Conservation (phyloP, 75 land plant genomes). For the Sequoiadendron giganteum region DNA sequence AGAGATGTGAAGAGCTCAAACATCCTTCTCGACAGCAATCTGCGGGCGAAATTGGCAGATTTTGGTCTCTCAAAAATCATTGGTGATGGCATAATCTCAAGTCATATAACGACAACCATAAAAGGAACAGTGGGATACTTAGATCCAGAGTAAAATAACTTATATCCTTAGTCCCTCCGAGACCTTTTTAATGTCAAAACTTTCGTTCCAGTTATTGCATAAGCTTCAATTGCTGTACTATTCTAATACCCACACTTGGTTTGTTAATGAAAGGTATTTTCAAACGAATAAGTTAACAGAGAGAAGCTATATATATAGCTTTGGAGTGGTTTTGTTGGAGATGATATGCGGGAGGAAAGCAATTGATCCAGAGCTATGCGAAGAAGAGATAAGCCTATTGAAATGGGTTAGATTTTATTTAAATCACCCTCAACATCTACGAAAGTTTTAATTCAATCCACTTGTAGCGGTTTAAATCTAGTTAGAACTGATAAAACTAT, state of each 20-base stretch:
- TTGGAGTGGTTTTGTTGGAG: conserved; percentile 30
- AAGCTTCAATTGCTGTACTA: background rate
- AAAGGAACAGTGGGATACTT: conserved; percentile 30
- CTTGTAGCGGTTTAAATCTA: no score
- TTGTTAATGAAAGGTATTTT: conserved; percentile 10
- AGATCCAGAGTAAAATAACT: conserved; percentile 19
- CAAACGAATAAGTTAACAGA: conserved; percentile 11
- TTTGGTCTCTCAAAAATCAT: conserved; percentile 12
- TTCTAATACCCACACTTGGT: background rate
- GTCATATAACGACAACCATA: conserved; percentile 16
- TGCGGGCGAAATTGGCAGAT: conserved; percentile 9
- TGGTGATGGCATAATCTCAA: background rate
- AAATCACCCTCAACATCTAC: background rate
- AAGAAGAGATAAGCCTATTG: background rate
- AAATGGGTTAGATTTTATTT: background rate
- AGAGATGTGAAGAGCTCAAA: conserved; percentile 19
- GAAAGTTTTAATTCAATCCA: no score
- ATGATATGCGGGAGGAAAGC: conserved; percentile 8
- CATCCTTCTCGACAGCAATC: conserved; percentile 7
- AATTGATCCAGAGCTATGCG: background rate
- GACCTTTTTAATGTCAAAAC: background rate
- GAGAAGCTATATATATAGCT: conserved; percentile 26
- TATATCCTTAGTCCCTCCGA: background rate
- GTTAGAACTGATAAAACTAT: no score
- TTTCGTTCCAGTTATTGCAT: background rate